Conservation (phyloP, 495 filamentous ascomycete species). For the Hyaloscypha bicolor region DNA sequence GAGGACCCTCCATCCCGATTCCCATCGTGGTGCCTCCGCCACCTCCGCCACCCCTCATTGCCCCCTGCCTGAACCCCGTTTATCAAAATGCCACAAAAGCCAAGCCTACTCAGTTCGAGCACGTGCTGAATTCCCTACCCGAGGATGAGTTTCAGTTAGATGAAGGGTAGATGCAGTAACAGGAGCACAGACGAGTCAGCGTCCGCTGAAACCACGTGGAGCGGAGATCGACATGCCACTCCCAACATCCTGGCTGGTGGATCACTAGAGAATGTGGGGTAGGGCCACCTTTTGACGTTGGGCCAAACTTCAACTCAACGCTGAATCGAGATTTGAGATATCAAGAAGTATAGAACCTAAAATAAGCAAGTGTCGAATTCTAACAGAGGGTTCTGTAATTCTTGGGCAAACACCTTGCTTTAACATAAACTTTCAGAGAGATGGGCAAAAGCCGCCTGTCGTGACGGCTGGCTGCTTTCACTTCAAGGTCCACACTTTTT, state of each 20-base stretch:
- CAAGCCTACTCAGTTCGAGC: neutral
- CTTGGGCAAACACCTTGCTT: too few species aligned
- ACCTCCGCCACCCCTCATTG: neutral
- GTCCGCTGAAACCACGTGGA: neutral
- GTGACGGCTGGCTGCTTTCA: too few species aligned
- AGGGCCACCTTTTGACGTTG: neutral
- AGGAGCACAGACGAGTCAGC: slow-evolving; percentile 1
- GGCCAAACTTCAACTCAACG: neutral
- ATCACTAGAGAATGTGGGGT: slow-evolving; percentile 15
- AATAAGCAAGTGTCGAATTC: too few species aligned
- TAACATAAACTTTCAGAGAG: too few species aligned
- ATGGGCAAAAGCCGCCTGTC: too few species aligned
- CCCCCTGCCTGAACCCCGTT: neutral
- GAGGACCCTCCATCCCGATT: neutral
- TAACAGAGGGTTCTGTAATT: too few species aligned
- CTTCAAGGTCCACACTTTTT: too few species aligned
- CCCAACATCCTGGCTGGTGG: slow-evolving; percentile 12
- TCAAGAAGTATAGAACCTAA: too few species aligned
- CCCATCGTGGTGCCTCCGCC: neutral
- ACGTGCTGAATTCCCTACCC: neutral
- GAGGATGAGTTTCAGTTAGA: neutral
- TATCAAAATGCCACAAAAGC: neutral
- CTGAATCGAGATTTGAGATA: too few species aligned
- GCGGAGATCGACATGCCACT: slow-evolving; percentile 1
- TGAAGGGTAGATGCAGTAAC: neutral